phyloP scores from a whole-genome alignment of 371 early-diverging fungal species.

The Rhizopus arrhizus region DNA sequence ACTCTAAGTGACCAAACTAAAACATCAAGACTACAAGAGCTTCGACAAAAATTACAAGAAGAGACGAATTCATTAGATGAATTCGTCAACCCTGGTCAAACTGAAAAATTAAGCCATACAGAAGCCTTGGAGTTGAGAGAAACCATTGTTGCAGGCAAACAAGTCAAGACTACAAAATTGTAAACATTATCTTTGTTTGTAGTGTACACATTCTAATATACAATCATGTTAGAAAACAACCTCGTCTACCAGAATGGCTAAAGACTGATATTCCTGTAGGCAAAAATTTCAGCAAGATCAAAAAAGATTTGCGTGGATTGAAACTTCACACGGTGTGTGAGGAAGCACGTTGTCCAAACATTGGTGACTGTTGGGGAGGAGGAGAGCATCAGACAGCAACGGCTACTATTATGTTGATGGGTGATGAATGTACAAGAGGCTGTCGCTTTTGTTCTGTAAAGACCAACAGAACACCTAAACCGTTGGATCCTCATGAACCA shows the following conservation, averaged over 20 bases:
- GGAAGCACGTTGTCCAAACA: constrained; percentile 97
- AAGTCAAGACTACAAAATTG: constrained; percentile 49
- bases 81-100: constrained; percentile 60
- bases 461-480: constrained; percentile 85
- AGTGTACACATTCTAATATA: neutral
- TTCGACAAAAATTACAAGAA: constrained; percentile 18
- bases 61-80: constrained; percentile 59
- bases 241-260: constrained; percentile 90
- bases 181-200: constrained; percentile 19
- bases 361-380: constrained; percentile 97
- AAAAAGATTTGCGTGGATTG: constrained; percentile 88
- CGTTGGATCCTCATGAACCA: constrained; percentile 93
- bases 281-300: constrained; percentile 77
- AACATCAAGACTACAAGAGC: constrained; percentile 20
- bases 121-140: constrained; percentile 70
- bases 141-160: constrained; percentile 53
- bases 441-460: constrained; percentile 98
- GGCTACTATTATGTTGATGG: constrained; percentile 99
- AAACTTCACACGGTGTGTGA: constrained; percentile 94
- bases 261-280: constrained; percentile 93
- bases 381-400: constrained; percentile 94
- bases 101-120: constrained; percentile 59
- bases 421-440: constrained; percentile 97
- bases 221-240: constrained; percentile 48
- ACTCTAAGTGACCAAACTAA: constrained; percentile 20